A percentile compares a stretch with the other conserved stretches of the same genome.
These are phyloP conservation scores for Talaromyces islandicus DNA, from an alignment of 2,329 filamentous ascomycete species.

Conservation along the genomic window DNA sequence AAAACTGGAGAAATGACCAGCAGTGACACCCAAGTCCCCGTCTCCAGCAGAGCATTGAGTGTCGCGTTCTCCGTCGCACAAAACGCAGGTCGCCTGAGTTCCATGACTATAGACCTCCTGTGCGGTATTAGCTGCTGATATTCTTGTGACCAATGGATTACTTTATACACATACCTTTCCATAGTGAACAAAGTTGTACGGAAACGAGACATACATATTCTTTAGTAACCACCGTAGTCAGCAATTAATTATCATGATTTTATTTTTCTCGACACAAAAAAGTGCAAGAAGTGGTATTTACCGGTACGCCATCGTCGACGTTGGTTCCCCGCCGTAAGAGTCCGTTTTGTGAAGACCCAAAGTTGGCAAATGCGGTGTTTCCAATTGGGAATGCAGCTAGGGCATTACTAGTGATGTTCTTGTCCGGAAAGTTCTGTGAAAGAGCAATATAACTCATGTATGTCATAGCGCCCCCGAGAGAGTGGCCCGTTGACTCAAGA, in stretches of 20 bases:
- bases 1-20: background rate
- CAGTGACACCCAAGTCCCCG: background rate
- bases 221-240: background rate
- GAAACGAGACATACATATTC: background rate
- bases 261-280: background rate
- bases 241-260: background rate
- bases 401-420: constrained; percentile 23
- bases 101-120: background rate
- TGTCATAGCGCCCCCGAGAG: constrained; percentile 25
- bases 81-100: background rate
- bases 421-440: constrained; percentile 24
- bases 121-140: background rate
- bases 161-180: background rate
- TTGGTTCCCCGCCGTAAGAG: background rate
- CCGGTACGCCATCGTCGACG: background rate
- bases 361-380: constrained; percentile 11
- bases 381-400: constrained; percentile 28
- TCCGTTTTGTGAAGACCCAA: background rate
- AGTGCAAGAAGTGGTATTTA: background rate
- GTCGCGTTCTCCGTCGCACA: background rate
- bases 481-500: constrained; percentile 25
- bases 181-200: background rate
- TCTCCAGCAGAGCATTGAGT: background rate
- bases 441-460: constrained; percentile 27
- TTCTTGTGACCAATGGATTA: background rate